Base-by-base conservation (phyloP, 345 rosid genomes). In the Salix dunnii region DNA sequence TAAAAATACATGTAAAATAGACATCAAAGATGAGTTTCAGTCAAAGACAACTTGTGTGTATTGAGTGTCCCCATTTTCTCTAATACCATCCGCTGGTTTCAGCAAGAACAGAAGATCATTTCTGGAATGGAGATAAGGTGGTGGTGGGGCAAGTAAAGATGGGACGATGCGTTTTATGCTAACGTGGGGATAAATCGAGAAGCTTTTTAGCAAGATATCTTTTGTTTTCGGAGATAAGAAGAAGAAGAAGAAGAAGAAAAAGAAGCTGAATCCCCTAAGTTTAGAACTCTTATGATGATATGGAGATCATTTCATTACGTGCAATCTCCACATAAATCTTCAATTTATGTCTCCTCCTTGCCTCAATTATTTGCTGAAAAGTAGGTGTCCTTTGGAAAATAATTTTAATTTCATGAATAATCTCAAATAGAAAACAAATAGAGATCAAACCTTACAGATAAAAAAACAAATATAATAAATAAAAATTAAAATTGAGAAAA, bases 101-200 rank as follows among this genome's bases (percentile, higher is more conserved):
- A 48, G 78, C 73, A 80, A 80, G 25, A 75, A 72, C 79, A 74
- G 20, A 76, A 21, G 40, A 4, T 42, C 66, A 82, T 79, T 70
- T 73, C 78, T 73, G 81, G 77, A 5, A 38, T 68, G 48, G 20
- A 1, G 80, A 81, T 74, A 70, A 77, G 78, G 77, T 69, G 68
- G 77, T 69, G 68, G 83, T 77, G 85, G 81, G 82, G 82, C 14
- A 23, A 40, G 55, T 11, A 33, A 18, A 65, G 75, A 78, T n/a
- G 67, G 17, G 17, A 51, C 58, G 48, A 70, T 74, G 40, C 11
- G 7, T 53, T 42, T 33, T 33, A 33, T 33, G 36, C 36, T 33
- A 33, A 33, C 36, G 36, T 33, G 36, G 36, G 36, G 36, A 5
- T 33, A 33, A 5, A 33, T 33, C 5, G 5, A 5, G 36, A 33